phyloP scores from a whole-genome alignment of 1,284 basidiomycete species.

The Schizophyllum amplum region DNA sequence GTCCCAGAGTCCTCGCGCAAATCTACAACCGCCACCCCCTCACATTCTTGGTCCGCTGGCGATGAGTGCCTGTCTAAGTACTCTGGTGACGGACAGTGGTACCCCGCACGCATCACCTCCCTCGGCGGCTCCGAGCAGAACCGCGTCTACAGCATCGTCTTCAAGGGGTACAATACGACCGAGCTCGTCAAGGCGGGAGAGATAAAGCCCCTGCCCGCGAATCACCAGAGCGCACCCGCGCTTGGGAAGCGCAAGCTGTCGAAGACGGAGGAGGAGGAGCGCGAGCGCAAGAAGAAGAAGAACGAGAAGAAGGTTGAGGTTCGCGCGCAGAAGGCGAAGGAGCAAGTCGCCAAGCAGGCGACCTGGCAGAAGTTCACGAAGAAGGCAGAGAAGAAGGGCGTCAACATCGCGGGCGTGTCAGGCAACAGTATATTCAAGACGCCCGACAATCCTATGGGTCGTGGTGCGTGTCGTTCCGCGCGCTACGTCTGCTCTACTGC shows the following conservation, averaged over 20 bases:
- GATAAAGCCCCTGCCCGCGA: constrained; percentile 62
- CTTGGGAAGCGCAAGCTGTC: constrained; percentile 70
- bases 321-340: constrained; percentile 82
- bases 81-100: constrained; percentile 83
- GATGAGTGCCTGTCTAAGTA: constrained; percentile 93
- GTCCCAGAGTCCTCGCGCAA: constrained; percentile 48
- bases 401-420: constrained; percentile 78
- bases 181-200: constrained; percentile 76
- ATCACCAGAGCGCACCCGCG: constrained; percentile 34
- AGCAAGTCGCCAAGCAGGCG: constrained; percentile 82
- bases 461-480: constrained; percentile 43
- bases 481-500: constrained; percentile 11
- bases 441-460: constrained; percentile 86
- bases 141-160: constrained; percentile 87
- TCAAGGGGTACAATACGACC: constrained; percentile 94
- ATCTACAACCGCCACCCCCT: constrained; percentile 27
- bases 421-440: constrained; percentile 96
- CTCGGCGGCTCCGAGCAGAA: constrained; percentile 82
- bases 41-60: constrained; percentile 68
- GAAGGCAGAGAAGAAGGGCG: constrained; percentile 93
- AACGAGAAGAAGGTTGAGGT: constrained; percentile 93
- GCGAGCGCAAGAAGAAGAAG: constrained; percentile 89
- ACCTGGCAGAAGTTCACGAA: constrained; percentile 98
- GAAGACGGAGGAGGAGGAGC: constrained; percentile 81
- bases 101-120: constrained; percentile 85